Base-by-base conservation (phyloP, 768 basidiomycete species). In the Kwoniella mangroviensis region DNA sequence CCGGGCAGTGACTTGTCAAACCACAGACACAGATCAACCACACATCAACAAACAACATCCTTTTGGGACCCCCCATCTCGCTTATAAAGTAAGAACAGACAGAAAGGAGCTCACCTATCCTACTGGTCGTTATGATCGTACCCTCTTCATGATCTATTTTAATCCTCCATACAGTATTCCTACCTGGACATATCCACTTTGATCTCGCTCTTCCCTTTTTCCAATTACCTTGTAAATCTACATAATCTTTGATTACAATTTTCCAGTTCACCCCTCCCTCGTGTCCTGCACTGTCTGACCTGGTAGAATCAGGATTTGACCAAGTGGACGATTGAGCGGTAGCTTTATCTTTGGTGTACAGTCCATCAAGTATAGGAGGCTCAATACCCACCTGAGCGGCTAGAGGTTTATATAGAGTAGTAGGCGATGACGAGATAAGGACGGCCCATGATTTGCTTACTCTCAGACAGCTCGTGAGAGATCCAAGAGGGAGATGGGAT, bases 81-180 rank as follows among this genome's bases (percentile, higher is more conserved):
- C 45, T 15, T n/a, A 24, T 15, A 12, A 11, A 5, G 15, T 17
- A 55, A 57, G 7, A 21, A 42, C 19, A 24, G 41, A 53, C 22
- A 22, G 0, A 24, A 42, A 3, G 12, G 0, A 12, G 67, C 77
- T 70, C 53, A 79, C 77, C 71, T 11, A 62, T 17, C 24, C 69
- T 43, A 54, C 63, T 69, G 3, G 78, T 73, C 11, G 58, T 67
- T 4, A 79, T 51, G 22, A 75, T 55, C 4, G 69, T 73, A 1
- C 58, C 61, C 41, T 77, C 53, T 51, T 74, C 75, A 15, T 65
- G 17, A 72, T 77, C 75, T 7, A 79, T 53, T 65, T 79, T 76
- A 52, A 76, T 56, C 22, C 78, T 64, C 75, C 78, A 79, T 4
- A 65, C 51, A 13, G 67, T 63, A 53, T 72, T 73, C 9, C 68